These are phyloP conservation scores for Chaetomidium leptoderma DNA, from an alignment of 495 filamentous ascomycete genomes.

Conservation along the genomic window DNA sequence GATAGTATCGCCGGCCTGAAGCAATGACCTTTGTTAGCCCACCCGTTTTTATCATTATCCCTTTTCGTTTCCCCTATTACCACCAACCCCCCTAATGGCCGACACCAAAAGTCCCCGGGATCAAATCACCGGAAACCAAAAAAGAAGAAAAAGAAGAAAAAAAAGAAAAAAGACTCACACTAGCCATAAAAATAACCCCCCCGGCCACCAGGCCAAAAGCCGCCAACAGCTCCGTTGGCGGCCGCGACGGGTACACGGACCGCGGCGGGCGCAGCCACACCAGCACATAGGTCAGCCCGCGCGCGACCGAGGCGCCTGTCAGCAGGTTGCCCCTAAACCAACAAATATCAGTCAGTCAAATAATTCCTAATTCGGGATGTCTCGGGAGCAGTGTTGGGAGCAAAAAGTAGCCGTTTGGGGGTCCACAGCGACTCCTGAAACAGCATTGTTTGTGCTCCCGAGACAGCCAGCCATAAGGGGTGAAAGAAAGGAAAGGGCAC, in stretches of 20 bases:
- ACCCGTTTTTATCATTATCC: no score
- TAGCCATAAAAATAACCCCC: constrained; percentile 90
- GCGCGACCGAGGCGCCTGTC: constrained; percentile 71
- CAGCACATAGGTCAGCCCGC: constrained; percentile 74
- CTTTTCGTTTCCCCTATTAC: not conserved
- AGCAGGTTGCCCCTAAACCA: constrained; percentile 87
- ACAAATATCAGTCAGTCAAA: no score
- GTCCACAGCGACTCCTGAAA: no score
- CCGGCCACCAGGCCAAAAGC: constrained; percentile 85
- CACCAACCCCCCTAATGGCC: not conserved
- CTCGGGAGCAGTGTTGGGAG: no score
- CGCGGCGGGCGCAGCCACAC: constrained; percentile 78
- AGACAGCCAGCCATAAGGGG: no score
- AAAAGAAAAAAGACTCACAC: constrained; percentile 51
- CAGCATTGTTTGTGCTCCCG: no score
- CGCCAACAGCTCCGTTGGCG: constrained; percentile 83
- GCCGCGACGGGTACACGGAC: constrained; percentile 77
- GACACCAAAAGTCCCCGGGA: not conserved
- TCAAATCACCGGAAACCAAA: not conserved
- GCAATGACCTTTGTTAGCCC: no score
- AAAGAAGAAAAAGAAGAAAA: not conserved
- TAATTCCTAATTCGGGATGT: no score
- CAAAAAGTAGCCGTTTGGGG: no score
- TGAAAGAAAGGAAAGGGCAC: no score
- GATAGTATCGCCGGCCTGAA: constrained; percentile 69